These are phyloP conservation scores for Trypanosoma rangeli DNA, from an alignment of 208 protist species.

Conservation along the genomic window DNA sequence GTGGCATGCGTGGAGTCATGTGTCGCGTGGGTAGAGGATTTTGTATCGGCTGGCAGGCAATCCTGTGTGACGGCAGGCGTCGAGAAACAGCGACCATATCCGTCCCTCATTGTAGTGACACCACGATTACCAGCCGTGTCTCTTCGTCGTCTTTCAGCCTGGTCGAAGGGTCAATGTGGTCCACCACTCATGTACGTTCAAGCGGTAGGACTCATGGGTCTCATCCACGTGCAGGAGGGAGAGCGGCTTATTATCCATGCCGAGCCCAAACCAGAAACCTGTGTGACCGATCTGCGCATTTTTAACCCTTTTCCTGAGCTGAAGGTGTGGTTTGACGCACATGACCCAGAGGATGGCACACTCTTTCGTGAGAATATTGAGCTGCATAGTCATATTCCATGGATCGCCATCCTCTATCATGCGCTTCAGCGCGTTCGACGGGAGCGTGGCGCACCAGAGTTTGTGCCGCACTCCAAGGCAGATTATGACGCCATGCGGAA, in stretches of 20 bases:
- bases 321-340: conserved; percentile 49
- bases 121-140: conserved; percentile 15
- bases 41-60: conserved; percentile 18
- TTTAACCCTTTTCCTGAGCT: conserved; percentile 87
- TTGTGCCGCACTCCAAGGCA: conserved; percentile 14
- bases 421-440: conserved; percentile 50
- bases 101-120: conserved; percentile 21
- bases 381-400: conserved; percentile 87
- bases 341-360: conserved; percentile 50
- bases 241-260: conserved; percentile 54
- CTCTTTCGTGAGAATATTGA: conserved; percentile 40
- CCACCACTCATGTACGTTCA: conserved; percentile 83
- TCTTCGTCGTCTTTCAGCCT: conserved; percentile 12
- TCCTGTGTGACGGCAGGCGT: conserved; percentile 2
- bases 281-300: conserved; percentile 90
- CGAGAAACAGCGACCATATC: not conserved
- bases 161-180: conserved; percentile 1
- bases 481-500: conserved; percentile 18
- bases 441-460: not conserved
- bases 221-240: conserved; percentile 68
- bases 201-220: conserved; percentile 88
- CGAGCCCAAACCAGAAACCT: conserved; percentile 38
- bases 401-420: conserved; percentile 80
- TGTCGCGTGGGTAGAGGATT: conserved; percentile 42
- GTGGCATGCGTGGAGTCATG: conserved; percentile 33